A percentile compares a stretch with the other conserved stretches of the same genome.
Evolutionary conservation across 164 flowering plant species (phyloP).

Genomic region (Chimonanthus praecox): DNA sequence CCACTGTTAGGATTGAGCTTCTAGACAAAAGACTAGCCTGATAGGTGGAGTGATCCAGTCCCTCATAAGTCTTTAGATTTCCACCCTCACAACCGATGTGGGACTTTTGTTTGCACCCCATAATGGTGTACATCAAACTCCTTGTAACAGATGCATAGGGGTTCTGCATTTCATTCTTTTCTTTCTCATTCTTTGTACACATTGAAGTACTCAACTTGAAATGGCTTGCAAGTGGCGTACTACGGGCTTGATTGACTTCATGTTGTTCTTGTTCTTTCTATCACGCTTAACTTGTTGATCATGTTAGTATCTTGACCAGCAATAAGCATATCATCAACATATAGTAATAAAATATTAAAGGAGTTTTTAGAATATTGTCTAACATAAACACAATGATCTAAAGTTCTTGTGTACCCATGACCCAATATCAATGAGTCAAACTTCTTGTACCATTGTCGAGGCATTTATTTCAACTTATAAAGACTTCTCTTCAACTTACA

Average conservation of each 20-base stretch:
- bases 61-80: too few species aligned
- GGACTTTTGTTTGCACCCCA: too few species aligned
- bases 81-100: too few species aligned
- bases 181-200: neutral
- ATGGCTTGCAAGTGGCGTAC: neutral
- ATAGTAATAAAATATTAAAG: neutral
- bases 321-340: neutral
- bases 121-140: neutral
- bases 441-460: neutral
- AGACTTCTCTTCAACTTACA: neutral
- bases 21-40: too few species aligned
- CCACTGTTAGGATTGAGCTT: too few species aligned
- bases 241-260: neutral
- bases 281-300: neutral
- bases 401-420: neutral
- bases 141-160: neutral
- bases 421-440: neutral
- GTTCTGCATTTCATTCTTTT: neutral
- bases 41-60: too few species aligned
- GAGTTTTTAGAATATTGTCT: neutral
- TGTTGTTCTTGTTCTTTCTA: neutral
- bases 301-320: neutral
- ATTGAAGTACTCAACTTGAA: neutral
- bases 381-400: neutral
- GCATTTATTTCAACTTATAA: neutral